Percentiles rank a stretch among this genome's conserved stretches.
Evolutionary conservation across 306 rosid genomes (phyloP).

Genomic region (Rosa multiflora): DNA sequence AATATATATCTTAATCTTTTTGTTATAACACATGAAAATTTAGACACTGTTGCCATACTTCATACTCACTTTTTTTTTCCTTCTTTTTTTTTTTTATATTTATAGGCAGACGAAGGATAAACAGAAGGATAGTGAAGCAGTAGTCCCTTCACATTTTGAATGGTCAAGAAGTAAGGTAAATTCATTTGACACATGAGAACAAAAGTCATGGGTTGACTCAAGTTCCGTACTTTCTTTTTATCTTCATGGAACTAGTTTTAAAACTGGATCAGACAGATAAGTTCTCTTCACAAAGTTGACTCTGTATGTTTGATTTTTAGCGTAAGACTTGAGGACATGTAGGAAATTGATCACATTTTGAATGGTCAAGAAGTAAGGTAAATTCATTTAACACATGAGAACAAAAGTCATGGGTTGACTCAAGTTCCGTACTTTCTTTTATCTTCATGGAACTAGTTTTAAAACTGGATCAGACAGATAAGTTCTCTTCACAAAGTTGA

Average conservation of each 20-base stretch:
- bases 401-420: constrained; percentile 15
- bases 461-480: not conserved
- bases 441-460: not conserved
- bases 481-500: not conserved
- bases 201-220: constrained; percentile 13
- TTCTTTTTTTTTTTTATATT: constrained; percentile 19
- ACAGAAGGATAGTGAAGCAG: constrained; percentile 46
- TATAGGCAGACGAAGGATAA: constrained; percentile 51
- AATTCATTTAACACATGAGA: constrained; percentile 17
- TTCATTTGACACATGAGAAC: constrained; percentile 13
- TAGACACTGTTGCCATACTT: not conserved
- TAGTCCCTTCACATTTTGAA: constrained; percentile 41
- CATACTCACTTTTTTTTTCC: not conserved
- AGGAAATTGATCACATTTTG: constrained; percentile 24
- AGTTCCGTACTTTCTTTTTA: not conserved
- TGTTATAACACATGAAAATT: not conserved
- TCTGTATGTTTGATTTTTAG: not conserved
- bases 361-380: constrained; percentile 73
- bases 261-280: not conserved
- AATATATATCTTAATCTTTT: not conserved
- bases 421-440: not conserved
- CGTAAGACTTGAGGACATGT: not conserved
- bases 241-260: not conserved
- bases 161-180: constrained; percentile 73
- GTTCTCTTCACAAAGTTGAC: not conserved